Percentiles rank a stretch among this genome's conserved stretches.
Evolutionary conservation across 345 rosid species (phyloP).

Genomic region (Eucalyptus tenuipes): DNA sequence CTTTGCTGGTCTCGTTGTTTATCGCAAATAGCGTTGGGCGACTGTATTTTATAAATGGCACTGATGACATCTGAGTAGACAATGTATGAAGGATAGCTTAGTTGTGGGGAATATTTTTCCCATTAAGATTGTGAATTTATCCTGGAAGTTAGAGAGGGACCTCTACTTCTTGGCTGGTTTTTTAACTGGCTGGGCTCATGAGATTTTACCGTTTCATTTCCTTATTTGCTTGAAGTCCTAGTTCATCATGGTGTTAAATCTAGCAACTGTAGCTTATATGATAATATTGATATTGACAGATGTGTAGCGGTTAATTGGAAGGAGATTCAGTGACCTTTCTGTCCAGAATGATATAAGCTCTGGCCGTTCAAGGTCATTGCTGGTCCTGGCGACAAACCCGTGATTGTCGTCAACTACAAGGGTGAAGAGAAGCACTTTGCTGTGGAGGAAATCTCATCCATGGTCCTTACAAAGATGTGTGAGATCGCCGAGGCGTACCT

Average conservation of each 20-base stretch:
- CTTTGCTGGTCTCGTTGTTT: not conserved
- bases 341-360: not conserved
- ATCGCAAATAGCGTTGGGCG: not conserved
- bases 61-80: not conserved
- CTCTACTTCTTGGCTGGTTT: not conserved
- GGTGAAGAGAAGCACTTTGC: not conserved
- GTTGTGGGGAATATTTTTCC: not conserved
- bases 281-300: not conserved
- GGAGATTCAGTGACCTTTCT: not conserved
- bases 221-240: not conserved
- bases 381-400: not conserved
- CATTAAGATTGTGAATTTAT: not conserved
- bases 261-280: not conserved
- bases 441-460: not conserved
- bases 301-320: not conserved
- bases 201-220: not conserved
- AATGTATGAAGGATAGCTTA: not conserved
- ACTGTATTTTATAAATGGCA: not conserved
- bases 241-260: not conserved
- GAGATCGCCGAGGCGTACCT: not conserved
- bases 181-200: not conserved
- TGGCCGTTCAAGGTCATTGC: not conserved
- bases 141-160: not conserved
- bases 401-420: not conserved
- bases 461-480: not conserved